Conservation (phyloP, 2,329 filamentous ascomycete species). For the Epicoccum nigrum region DNA sequence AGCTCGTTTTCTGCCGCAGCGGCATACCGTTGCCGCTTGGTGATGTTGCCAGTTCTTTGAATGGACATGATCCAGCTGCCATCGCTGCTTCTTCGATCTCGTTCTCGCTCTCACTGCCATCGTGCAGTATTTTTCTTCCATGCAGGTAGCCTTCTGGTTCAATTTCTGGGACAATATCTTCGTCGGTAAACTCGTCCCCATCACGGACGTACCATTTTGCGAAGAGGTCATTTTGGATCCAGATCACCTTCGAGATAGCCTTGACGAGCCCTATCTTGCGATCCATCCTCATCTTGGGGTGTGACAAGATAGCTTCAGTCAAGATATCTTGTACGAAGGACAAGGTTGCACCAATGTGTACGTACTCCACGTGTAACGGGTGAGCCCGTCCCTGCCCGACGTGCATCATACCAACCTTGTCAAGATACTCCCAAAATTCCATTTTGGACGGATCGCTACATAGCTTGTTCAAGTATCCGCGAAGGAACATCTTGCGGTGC, state of each 20-base stretch:
- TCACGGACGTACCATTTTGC: constrained; percentile 80
- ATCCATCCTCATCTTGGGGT: constrained; percentile 69
- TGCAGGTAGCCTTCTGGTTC: constrained; percentile 47
- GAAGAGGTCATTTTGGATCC: constrained; percentile 87
- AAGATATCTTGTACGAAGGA: constrained; percentile 80
- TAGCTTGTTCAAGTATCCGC: constrained; percentile 76
- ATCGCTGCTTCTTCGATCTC: constrained; percentile 36
- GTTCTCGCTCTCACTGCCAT: constrained; percentile 37
- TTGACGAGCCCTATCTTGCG: constrained; percentile 76
- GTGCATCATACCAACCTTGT: constrained; percentile 87
- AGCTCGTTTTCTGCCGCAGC: constrained; percentile 11
- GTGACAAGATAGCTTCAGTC: constrained; percentile 74
- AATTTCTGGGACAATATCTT: constrained; percentile 48
- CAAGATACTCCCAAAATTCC: constrained; percentile 83
- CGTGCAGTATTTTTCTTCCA: constrained; percentile 41
- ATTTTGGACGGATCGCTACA: constrained; percentile 76
- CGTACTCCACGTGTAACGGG: constrained; percentile 78
- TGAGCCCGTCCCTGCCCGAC: constrained; percentile 74
- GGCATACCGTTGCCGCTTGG: constrained; percentile 16
- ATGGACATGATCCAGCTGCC: constrained; percentile 36
- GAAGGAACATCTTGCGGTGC: constrained; percentile 76
- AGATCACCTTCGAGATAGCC: constrained; percentile 80
- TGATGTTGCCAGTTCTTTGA: constrained; percentile 35
- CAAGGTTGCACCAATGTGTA: constrained; percentile 75
- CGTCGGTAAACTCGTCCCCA: constrained; percentile 64